Percentiles rank a stretch among this genome's conserved stretches.
Evolutionary conservation across 2,329 filamentous ascomycete genomes (phyloP).

Genomic region (Hyphodiscus sp.): DNA sequence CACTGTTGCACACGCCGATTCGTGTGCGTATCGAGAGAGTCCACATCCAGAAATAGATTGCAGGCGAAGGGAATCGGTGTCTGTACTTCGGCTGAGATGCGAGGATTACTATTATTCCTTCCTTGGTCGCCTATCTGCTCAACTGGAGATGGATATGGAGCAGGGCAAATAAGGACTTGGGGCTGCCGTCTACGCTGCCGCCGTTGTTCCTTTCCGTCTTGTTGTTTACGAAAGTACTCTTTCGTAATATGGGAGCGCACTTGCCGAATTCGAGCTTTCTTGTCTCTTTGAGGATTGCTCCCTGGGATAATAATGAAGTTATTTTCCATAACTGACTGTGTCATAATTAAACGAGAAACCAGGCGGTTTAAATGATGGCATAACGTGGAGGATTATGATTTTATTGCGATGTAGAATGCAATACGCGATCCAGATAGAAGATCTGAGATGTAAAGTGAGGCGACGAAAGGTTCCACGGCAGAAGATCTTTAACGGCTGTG

Average conservation of each 20-base stretch:
- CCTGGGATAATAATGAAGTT: not conserved
- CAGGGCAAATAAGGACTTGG: too few relatives aligned
- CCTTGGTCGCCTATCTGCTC: not conserved
- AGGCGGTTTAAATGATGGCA: not conserved
- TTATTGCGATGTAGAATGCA: too few relatives aligned
- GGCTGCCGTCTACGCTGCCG: too few relatives aligned
- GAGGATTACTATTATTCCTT: not conserved
- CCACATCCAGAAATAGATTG: not conserved
- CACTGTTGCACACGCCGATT: slow-evolving; percentile 1
- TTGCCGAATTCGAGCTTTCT: not conserved
- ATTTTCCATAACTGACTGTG: not conserved
- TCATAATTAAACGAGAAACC: not conserved
- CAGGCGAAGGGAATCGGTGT: not conserved
- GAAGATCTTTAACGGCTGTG: too few relatives aligned
- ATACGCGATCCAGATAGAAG: too few relatives aligned
- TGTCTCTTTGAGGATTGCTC: not conserved
- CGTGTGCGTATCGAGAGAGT: not conserved
- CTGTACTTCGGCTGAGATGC: not conserved
- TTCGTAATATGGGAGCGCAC: not conserved
- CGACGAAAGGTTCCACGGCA: too few relatives aligned
- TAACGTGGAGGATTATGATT: not conserved
- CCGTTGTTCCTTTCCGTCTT: not conserved
- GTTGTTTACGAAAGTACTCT: not conserved
- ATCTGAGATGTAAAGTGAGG: too few relatives aligned
- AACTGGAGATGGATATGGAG: too few relatives aligned